Percentiles rank a stretch among this genome's conserved stretches.
Evolutionary conservation across 202 grass and related monocot genomes (phyloP).

Genomic region (Digitaria exilis): DNA sequence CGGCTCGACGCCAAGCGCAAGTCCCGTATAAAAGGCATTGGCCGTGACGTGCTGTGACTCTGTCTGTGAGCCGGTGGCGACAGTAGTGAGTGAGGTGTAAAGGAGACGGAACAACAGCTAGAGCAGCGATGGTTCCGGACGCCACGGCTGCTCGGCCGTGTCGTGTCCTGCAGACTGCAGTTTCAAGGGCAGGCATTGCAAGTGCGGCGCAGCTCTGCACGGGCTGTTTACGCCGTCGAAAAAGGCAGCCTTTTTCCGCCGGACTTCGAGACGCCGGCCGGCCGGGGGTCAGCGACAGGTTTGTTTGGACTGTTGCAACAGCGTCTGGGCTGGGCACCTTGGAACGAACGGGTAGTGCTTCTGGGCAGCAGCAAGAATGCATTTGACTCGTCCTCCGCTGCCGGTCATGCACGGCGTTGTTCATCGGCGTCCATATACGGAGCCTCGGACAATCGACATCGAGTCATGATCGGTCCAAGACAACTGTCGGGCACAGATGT

Average conservation of each 20-base stretch:
- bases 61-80: background rate
- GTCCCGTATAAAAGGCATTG: background rate
- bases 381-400: too few species aligned
- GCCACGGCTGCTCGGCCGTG: background rate
- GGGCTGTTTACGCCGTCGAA: background rate
- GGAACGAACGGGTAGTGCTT: too few species aligned
- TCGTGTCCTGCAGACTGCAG: background rate
- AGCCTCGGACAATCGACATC: too few species aligned
- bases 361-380: too few species aligned
- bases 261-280: background rate
- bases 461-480: too few species aligned
- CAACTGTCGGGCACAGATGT: too few species aligned
- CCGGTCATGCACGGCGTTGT: too few species aligned
- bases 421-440: too few species aligned
- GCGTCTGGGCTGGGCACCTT: too few species aligned
- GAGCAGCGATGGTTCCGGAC: background rate
- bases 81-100: conserved; percentile 7
- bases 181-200: conserved; percentile 14
- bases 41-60: background rate
- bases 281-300: background rate
- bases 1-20: background rate
- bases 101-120: background rate
- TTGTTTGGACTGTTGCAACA: background rate
- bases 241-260: background rate
- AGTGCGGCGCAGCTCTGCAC: background rate